These are phyloP conservation scores for Arthrobotrys musiformis DNA, from an alignment of 2,329 filamentous ascomycete species.

Conservation along the genomic window DNA sequence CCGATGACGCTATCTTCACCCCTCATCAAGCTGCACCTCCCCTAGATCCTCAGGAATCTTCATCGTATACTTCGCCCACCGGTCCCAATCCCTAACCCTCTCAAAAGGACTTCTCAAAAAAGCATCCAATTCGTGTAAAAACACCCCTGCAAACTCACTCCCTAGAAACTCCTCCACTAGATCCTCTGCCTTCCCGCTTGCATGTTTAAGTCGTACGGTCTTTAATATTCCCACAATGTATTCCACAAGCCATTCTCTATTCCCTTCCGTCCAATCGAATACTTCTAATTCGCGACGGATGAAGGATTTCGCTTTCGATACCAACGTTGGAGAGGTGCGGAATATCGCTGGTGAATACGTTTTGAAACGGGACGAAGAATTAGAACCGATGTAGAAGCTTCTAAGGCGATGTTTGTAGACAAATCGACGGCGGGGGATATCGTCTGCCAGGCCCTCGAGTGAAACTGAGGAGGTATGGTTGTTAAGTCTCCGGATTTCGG, in stretches of 20 bases:
- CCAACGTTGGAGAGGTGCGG: conserved; percentile 72
- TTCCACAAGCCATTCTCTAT: conserved; percentile 85
- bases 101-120: conserved; percentile 85
- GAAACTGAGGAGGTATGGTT: background rate
- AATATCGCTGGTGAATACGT: conserved; percentile 78
- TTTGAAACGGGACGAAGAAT: conserved; percentile 78
- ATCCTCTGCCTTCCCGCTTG: conserved; percentile 80
- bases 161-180: conserved; percentile 83
- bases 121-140: conserved; percentile 84
- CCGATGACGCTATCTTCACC: background rate
- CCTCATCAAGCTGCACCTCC: conserved; percentile 13
- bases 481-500: conserved; percentile 16
- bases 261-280: conserved; percentile 75
- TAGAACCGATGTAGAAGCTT: conserved; percentile 84
- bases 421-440: conserved; percentile 72
- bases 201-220: conserved; percentile 77
- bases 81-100: conserved; percentile 81
- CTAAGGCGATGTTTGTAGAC: conserved; percentile 79
- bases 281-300: conserved; percentile 85
- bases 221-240: conserved; percentile 86
- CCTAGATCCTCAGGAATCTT: conserved; percentile 21
- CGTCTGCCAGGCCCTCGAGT: conserved; percentile 20
- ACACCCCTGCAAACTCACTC: conserved; percentile 75
- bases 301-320: conserved; percentile 81
- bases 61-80: conserved; percentile 75